These are phyloP conservation scores for Fulvia fulva DNA, from an alignment of 2,329 filamentous ascomycete genomes.

Conservation along the genomic window DNA sequence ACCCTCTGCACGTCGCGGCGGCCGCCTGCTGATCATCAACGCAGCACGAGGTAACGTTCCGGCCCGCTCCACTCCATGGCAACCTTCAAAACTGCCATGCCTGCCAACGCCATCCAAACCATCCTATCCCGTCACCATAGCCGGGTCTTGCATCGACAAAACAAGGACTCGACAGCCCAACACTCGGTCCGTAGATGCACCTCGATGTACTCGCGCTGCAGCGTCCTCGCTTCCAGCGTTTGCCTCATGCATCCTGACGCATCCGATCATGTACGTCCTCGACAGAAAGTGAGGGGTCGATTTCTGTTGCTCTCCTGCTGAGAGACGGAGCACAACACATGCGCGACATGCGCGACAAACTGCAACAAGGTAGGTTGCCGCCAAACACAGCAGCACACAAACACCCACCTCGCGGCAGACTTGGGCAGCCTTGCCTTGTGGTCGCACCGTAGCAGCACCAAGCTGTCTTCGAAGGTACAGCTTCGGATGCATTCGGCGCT, in stretches of 20 bases:
- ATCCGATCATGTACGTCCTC: background rate
- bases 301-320: background rate
- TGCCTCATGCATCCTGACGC: conserved; percentile 3
- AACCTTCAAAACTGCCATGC: background rate
- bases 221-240: background rate
- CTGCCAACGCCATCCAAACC: background rate
- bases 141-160: background rate
- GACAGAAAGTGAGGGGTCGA: conserved; percentile 1
- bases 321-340: background rate
- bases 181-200: background rate
- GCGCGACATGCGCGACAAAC: background rate
- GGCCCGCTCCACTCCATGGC: background rate
- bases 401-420: background rate
- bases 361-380: conserved; percentile 1
- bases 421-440: background rate
- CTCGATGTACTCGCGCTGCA: background rate
- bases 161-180: background rate
- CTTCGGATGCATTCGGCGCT: background rate
- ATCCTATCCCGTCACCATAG: background rate
- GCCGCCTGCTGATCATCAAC: background rate
- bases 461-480: background rate
- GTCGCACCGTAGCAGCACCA: background rate
- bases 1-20: too few relatives aligned
- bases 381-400: background rate
- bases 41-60: background rate